These are phyloP conservation scores for Vitrella brassicaformis DNA, from an alignment of 73 alveolate genomes.

Conservation along the genomic window DNA sequence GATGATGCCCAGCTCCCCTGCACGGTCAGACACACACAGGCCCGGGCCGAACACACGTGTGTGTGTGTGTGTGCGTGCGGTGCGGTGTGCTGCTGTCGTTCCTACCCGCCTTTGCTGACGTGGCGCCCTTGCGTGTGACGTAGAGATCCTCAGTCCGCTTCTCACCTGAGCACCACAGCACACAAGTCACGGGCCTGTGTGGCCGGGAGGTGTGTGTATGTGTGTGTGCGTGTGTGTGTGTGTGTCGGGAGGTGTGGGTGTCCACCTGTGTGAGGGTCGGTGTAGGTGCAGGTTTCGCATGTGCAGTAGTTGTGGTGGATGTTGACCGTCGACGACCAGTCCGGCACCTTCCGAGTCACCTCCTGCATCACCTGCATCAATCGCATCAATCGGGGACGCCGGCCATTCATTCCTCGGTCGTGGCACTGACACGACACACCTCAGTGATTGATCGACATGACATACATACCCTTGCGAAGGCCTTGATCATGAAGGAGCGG, in stretches of 20 bases:
- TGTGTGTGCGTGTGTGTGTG: background rate
- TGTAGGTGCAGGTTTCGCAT: constrained; percentile 17
- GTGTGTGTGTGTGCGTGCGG: too few species aligned
- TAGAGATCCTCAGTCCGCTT: constrained; percentile 13
- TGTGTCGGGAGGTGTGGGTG: background rate
- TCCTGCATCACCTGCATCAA: constrained; percentile 12
- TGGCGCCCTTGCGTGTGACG: constrained; percentile 45
- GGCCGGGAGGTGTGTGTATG: background rate
- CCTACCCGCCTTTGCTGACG: background rate
- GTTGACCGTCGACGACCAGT: constrained; percentile 12
- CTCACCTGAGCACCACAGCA: constrained; percentile 1
- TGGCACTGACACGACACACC: background rate
- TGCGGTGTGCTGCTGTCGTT: too few species aligned
- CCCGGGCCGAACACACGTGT: too few species aligned
- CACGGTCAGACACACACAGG: background rate
- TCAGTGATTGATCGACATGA: background rate
- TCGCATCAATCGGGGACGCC: background rate
- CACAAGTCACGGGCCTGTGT: background rate
- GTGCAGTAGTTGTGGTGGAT: constrained; percentile 44
- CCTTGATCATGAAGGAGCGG: constrained; percentile 37
- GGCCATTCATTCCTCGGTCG: background rate
- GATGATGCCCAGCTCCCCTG: constrained; percentile 42
- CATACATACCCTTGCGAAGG: constrained; percentile 8
- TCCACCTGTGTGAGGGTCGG: background rate
- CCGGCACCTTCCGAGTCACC: constrained; percentile 9